A percentile compares a stretch with the other conserved stretches of the same genome.
Evolutionary conservation across 1,284 basidiomycete species (phyloP).

Genomic region (Ustilago tritici): DNA sequence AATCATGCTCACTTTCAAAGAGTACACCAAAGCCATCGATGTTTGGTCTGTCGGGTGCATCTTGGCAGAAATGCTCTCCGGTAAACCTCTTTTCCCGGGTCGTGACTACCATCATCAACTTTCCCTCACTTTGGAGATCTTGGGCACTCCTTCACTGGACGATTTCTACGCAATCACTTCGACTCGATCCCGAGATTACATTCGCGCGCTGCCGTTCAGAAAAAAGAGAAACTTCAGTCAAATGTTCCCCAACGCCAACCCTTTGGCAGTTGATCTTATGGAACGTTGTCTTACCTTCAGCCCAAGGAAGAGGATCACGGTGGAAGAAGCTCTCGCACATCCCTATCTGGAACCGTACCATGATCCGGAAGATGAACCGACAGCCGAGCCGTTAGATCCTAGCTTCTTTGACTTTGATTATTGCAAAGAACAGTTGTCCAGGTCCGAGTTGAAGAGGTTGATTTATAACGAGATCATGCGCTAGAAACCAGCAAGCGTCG

Average conservation of each 20-base stretch:
- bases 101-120: slow-evolving; percentile 73
- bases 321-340: slow-evolving; percentile 68
- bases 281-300: slow-evolving; percentile 83
- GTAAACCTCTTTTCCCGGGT: slow-evolving; percentile 90
- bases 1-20: slow-evolving; percentile 70
- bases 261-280: slow-evolving; percentile 79
- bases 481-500: not conserved
- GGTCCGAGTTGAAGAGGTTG: slow-evolving; percentile 68
- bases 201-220: slow-evolving; percentile 90
- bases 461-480: slow-evolving; percentile 65
- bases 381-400: slow-evolving; percentile 64
- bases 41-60: slow-evolving; percentile 94
- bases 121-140: slow-evolving; percentile 74
- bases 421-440: slow-evolving; percentile 71
- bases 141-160: slow-evolving; percentile 75
- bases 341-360: slow-evolving; percentile 68
- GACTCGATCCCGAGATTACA: slow-evolving; percentile 86
- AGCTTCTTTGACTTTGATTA: slow-evolving; percentile 68
- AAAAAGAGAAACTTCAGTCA: slow-evolving; percentile 82
- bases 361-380: slow-evolving; percentile 68
- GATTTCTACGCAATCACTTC: slow-evolving; percentile 81
- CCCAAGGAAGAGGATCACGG: slow-evolving; percentile 66
- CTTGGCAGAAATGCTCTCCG: slow-evolving; percentile 92
- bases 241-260: slow-evolving; percentile 84
- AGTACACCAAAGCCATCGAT: slow-evolving; percentile 70